Evolutionary conservation across 192 early-diverging fungal genomes (phyloP).

Genomic region (Rhizoclosmatium sp.): DNA sequence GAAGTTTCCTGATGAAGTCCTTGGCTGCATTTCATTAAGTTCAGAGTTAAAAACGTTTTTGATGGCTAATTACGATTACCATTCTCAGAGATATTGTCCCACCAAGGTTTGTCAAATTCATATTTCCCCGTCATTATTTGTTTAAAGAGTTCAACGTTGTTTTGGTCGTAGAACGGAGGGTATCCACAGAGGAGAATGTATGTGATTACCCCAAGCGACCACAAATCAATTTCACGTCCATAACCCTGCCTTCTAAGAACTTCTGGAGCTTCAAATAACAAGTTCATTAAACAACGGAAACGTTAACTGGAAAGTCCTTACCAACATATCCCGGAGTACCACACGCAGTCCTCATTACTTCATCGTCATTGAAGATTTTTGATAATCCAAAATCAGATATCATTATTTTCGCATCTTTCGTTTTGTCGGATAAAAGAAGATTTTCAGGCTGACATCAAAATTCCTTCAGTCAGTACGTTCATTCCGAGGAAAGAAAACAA

Average conservation of each 20-base stretch:
- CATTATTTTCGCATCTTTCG: conserved; percentile 71
- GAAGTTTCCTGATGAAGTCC: conserved; percentile 61
- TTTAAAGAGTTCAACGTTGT: conserved; percentile 68
- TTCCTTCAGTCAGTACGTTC: neutral
- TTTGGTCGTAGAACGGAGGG: conserved; percentile 81
- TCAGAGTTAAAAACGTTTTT: neutral
- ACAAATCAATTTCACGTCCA: conserved; percentile 84
- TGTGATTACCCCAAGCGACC: conserved; percentile 94
- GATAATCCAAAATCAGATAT: conserved; percentile 97
- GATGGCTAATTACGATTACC: conserved; percentile 37
- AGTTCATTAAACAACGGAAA: neutral
- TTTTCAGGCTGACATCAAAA: conserved; percentile 55
- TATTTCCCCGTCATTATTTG: conserved; percentile 77
- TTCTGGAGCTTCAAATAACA: conserved; percentile 77
- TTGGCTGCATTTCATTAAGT: conserved; percentile 53
- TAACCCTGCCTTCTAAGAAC: conserved; percentile 76
- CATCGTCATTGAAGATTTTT: conserved; percentile 72
- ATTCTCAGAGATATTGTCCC: conserved; percentile 76
- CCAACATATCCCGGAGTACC: conserved; percentile 85
- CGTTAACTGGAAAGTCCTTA: conserved; percentile 26
- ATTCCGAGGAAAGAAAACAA: neutral
- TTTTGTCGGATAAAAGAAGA: conserved; percentile 60
- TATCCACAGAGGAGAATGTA: conserved; percentile 91
- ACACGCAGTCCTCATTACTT: conserved; percentile 78
- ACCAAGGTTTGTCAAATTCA: conserved; percentile 79